Conservation (phyloP, 2,329 filamentous ascomycete species). For the Rutstroemia sp. region DNA sequence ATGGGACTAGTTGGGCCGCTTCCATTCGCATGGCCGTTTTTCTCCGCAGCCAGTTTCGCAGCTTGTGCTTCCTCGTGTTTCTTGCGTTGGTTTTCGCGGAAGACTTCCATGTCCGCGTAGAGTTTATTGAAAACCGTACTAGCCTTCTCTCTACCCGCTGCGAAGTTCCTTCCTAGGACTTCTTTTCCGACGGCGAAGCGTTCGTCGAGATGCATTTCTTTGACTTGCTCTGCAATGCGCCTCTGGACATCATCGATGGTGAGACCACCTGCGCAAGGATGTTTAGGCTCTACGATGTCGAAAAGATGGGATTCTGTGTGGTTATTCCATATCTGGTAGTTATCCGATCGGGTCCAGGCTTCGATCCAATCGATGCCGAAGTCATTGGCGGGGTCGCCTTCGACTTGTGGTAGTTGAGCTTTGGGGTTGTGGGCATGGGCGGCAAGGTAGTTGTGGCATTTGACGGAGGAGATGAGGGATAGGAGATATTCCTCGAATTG, state of each 20-base stretch:
- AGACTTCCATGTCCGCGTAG: constrained; percentile 81
- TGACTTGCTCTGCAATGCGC: constrained; percentile 81
- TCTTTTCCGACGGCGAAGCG: constrained; percentile 77
- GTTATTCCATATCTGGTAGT: constrained; percentile 81
- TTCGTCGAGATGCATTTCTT: constrained; percentile 90
- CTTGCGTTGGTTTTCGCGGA: constrained; percentile 66
- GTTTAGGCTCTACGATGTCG: constrained; percentile 85
- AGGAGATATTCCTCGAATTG: constrained; percentile 97
- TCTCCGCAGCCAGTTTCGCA: constrained; percentile 16
- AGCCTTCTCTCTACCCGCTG: constrained; percentile 80
- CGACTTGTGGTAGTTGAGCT: constrained; percentile 55
- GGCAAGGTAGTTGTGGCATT: constrained; percentile 69
- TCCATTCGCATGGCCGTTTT: constrained; percentile 11
- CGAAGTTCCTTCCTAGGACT: constrained; percentile 80
- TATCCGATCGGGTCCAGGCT: constrained; percentile 82
- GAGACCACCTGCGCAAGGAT: constrained; percentile 87
- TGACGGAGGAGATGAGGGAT: constrained; percentile 78
- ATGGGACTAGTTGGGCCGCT: constrained; percentile 15
- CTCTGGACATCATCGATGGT: constrained; percentile 93
- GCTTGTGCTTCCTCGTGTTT: constrained; percentile 48
- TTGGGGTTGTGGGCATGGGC: constrained; percentile 49
- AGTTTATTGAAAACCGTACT: constrained; percentile 80
- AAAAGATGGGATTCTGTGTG: constrained; percentile 83
- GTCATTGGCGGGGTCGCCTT: constrained; percentile 78
- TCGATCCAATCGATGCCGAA: constrained; percentile 80